A percentile compares a stretch with the other conserved stretches of the same genome.
Conservation (phyloP, 495 filamentous ascomycete genomes). For the Rostrohypoxylon terebratum region DNA sequence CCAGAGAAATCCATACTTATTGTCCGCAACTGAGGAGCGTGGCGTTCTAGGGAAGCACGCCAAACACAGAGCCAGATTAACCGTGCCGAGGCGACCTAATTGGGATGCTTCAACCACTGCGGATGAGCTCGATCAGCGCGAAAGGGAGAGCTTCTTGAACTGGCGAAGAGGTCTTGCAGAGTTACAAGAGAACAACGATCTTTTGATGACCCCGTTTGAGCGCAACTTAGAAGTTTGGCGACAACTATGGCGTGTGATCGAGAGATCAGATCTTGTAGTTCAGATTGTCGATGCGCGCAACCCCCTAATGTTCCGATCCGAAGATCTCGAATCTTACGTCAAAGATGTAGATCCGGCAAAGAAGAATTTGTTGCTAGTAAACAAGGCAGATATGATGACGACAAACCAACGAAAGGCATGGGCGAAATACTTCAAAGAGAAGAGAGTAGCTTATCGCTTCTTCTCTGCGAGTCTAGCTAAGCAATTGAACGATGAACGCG, state of each 20-base stretch:
- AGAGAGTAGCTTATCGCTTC: conserved; percentile 88
- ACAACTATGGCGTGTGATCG: conserved; percentile 98
- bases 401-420: conserved; percentile 83
- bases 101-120: conserved; percentile 90
- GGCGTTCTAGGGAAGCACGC: conserved; percentile 81
- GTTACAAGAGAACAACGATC: conserved; percentile 89
- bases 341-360: conserved; percentile 90
- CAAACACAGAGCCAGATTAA: conserved; percentile 79
- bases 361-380: conserved; percentile 91
- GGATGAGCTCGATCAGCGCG: conserved; percentile 79
- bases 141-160: conserved; percentile 82
- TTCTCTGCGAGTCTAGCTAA: conserved; percentile 95
- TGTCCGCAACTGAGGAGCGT: conserved; percentile 88
- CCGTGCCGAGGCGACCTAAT: conserved; percentile 87
- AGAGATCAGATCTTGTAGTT: conserved; percentile 93
- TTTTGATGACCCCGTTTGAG: conserved; percentile 99
- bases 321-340: conserved; percentile 93
- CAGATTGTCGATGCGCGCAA: conserved; percentile 99
- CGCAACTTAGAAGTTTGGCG: conserved; percentile 98
- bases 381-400: conserved; percentile 99
- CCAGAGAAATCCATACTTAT: conserved; percentile 93
- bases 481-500: conserved; percentile 79
- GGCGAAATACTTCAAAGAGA: conserved; percentile 87
- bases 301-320: conserved; percentile 91
- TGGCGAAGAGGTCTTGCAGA: conserved; percentile 94